Base-by-base conservation (phyloP, 345 rosid species). In the Euphorbia lathyris region DNA sequence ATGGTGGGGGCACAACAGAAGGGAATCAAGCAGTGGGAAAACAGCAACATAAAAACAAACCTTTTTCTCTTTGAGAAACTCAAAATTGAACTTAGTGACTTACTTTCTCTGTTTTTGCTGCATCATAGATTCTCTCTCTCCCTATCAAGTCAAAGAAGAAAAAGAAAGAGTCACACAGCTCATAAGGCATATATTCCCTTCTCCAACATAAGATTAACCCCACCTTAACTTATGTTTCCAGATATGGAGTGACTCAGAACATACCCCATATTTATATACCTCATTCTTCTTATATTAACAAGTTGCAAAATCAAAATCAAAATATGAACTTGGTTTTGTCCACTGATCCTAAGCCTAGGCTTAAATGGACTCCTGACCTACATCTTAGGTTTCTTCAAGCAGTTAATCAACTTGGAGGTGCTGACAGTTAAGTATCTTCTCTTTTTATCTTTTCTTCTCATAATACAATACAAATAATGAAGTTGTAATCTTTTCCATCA, bases 361-460 rank as follows among this genome's bases (percentile, higher is more conserved):
- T 95, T 30, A 95, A 95, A 79, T 92, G 99, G 99, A 88, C 92
- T 74, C 81, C 86, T 59, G 99, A 95, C 78, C 96, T 95, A 58
- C 99, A 92, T 81, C 93, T 83, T 30, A 82, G 85, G 73, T 95
- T 95, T 78, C 82, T 86, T 14, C 97, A 92, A 67, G 92, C 93
- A 0, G 83, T 95, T 78, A 68, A 75, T 74, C 99, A 85, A 43
- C 87, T 95, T 63, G 97, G 96, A 63, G 99, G 99, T 36, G 82
- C 97, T 73, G 88, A 95, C 72, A 92, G 99, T 95, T 82, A 58
- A 79, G 88, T 78, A 9, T 10, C 19, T 48, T 45, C 1, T 45
- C 12, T 16, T 45, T 2, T 10, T 45, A 13, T 11, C 55, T 32
- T 58, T 22, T 72, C 26, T 71, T 53, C n/a, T 65, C 23, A 2